These are phyloP conservation scores for Prunus persica DNA, from an alignment of 306 rosid genomes.

Conservation along the genomic window Prunus_persica_NCBIv2 NC_034012.1:6921001-6921500, in stretches of 20 bases:
- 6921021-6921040: constrained; percentile 57
- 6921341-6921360: neutral
- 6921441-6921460: neutral
- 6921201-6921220: neutral
- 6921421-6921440: neutral
- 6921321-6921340: neutral
- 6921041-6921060: constrained; percentile 89
- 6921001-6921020: neutral
- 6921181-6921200: neutral
- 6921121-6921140: constrained; percentile 32
- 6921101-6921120: constrained; percentile 82
- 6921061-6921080: constrained; percentile 98
- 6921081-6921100: constrained; percentile 99
- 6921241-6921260: neutral
- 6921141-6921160: constrained; percentile 28
- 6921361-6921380: no score
- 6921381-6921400: no score
- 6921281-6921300: neutral
- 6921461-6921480: neutral
- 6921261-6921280: neutral
- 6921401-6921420: neutral
- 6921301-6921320: neutral
- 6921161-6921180: neutral
- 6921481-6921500: neutral
- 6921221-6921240: neutral